These are phyloP conservation scores for Hypoxylon sp. DNA, from an alignment of 2,329 filamentous ascomycete genomes.

Conservation along the genomic window DNA sequence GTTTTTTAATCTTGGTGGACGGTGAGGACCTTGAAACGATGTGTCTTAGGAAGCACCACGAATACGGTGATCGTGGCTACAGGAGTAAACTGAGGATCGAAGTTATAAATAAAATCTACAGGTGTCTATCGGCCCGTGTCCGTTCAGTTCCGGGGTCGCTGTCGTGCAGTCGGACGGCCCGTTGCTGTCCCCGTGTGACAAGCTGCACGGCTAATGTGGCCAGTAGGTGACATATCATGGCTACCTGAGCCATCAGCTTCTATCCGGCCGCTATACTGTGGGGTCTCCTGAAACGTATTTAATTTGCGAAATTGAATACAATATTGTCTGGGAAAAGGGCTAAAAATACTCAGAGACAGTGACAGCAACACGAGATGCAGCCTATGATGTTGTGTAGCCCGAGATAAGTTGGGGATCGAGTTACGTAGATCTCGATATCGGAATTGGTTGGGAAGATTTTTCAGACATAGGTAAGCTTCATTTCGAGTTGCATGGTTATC, in stretches of 20 bases:
- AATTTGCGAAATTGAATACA: slow-evolving; percentile 23
- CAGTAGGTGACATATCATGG: slow-evolving; percentile 8
- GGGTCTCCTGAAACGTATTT: slow-evolving; percentile 17
- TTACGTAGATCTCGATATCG: slow-evolving; percentile 1
- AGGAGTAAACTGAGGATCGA: slow-evolving; percentile 48
- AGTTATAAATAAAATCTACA: slow-evolving; percentile 53
- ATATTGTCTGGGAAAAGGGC: slow-evolving; percentile 17
- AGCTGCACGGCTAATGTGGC: slow-evolving; percentile 35
- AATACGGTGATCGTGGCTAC: slow-evolving; percentile 50
- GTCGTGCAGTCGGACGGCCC: slow-evolving; percentile 27
- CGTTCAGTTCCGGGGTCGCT: slow-evolving; percentile 42
- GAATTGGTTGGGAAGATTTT: neutral
- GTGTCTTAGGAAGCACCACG: slow-evolving; percentile 44
- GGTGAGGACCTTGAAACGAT: slow-evolving; percentile 46
- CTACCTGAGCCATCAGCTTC: neutral
- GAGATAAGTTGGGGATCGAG: slow-evolving; percentile 7
- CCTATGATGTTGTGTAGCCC: slow-evolving; percentile 29
- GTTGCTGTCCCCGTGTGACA: slow-evolving; percentile 27
- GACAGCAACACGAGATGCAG: slow-evolving; percentile 24
- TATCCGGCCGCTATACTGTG: slow-evolving; percentile 15
- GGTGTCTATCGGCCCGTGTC: slow-evolving; percentile 48
- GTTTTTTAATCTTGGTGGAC: slow-evolving; percentile 43
- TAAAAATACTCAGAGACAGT: slow-evolving; percentile 22
- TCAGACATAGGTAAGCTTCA: neutral
- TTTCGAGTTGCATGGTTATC: neutral